Conservation (phyloP, 495 filamentous ascomycete genomes). For the Hypoxylon lienhwacheense region DNA sequence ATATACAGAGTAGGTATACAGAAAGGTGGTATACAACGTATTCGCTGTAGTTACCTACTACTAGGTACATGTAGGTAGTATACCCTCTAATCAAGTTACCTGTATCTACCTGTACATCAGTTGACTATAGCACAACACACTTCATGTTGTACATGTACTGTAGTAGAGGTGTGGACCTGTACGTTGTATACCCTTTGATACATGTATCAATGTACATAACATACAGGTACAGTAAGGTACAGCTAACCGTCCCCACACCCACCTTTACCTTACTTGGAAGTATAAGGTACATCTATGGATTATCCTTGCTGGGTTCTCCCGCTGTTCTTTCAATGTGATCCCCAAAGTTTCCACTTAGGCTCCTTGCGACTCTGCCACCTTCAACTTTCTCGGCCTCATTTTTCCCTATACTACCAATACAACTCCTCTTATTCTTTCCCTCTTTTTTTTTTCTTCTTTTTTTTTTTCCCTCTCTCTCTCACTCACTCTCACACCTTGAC, state of each 20-base stretch:
- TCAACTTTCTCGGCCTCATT: conserved; percentile 37
- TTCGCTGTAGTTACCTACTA: neutral
- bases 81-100: neutral
- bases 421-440: too few relatives aligned
- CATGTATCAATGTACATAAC: too few relatives aligned
- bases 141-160: neutral
- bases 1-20: too few relatives aligned
- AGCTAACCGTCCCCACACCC: too few relatives aligned
- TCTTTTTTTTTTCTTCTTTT: too few relatives aligned
- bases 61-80: neutral
- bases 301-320: conserved; percentile 19
- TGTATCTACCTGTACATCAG: neutral
- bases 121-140: too few relatives aligned
- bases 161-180: too few relatives aligned
- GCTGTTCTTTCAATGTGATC: conserved; percentile 34
- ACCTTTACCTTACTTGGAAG: neutral
- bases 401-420: conserved; percentile 26
- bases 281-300: neutral
- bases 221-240: too few relatives aligned
- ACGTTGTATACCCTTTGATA: too few relatives aligned
- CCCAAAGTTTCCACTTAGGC: conserved; percentile 31
- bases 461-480: too few relatives aligned
- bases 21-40: neutral
- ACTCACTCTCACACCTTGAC: conserved; percentile 18
- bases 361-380: conserved; percentile 25